phyloP scores from a whole-genome alignment of 148 eudicot genomes.

The Mesembryanthemum crystallinum region DNA sequence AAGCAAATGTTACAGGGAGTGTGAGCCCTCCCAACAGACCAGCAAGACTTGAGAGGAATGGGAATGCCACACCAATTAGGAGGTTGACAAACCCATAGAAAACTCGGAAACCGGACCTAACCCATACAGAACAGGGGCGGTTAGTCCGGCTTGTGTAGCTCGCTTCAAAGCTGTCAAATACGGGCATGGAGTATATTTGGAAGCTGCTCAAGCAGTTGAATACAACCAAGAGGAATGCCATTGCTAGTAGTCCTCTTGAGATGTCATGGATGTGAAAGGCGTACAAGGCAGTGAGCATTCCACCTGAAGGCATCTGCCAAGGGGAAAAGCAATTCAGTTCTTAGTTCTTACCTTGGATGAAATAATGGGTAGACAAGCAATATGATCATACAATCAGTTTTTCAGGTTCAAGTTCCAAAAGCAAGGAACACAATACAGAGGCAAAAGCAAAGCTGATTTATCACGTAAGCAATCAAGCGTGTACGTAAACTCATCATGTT shows the following conservation, averaged over 20 bases:
- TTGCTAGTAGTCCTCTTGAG: slow-evolving; percentile 77
- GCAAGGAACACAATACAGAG: no score
- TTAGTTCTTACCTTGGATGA: neutral
- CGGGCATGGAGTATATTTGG: slow-evolving; percentile 99
- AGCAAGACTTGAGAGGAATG: slow-evolving; percentile 90
- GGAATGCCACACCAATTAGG: slow-evolving; percentile 89
- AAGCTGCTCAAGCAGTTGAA: slow-evolving; percentile 98
- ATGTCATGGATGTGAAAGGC: slow-evolving; percentile 86
- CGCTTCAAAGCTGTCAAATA: slow-evolving; percentile 94
- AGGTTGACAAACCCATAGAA: slow-evolving; percentile 75
- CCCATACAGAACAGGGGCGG: slow-evolving; percentile 95
- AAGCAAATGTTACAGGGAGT: slow-evolving; percentile 91
- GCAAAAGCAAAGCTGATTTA: no score
- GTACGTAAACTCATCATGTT: no score
- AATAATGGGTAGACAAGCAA: neutral
- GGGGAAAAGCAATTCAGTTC: neutral
- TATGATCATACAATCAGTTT: neutral
- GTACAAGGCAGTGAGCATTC: slow-evolving; percentile 74
- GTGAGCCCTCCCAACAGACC: slow-evolving; percentile 93
- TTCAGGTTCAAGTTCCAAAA: neutral
- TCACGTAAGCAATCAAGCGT: no score
- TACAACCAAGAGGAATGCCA: slow-evolving; percentile 84
- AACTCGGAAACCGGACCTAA: slow-evolving; percentile 87
- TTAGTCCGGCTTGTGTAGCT: slow-evolving; percentile 95
- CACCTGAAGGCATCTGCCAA: slow-evolving; percentile 89